phyloP scores from a whole-genome alignment of 1,284 basidiomycete genomes.

The Cutaneotrichosporon cutaneum region DNA sequence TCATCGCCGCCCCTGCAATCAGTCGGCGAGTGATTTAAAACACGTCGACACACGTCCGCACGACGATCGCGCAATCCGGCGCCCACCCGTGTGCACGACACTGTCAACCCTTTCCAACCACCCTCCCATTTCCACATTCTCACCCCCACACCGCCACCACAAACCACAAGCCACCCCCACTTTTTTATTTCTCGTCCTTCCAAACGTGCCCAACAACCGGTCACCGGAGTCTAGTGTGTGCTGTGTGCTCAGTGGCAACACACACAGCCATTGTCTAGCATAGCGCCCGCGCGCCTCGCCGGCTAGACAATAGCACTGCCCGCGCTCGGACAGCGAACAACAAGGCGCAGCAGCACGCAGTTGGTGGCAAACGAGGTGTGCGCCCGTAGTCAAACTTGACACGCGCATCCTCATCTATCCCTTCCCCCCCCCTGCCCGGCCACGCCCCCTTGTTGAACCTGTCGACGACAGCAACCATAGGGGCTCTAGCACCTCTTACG shows the following conservation, averaged over 20 bases:
- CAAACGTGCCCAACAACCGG: too few relatives aligned
- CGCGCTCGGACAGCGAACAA: background rate
- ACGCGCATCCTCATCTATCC: background rate
- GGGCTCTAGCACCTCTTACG: background rate
- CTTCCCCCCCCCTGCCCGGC: background rate
- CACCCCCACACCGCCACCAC: background rate
- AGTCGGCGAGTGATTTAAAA: background rate
- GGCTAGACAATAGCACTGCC: background rate
- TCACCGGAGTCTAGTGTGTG: background rate
- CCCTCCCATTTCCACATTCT: background rate
- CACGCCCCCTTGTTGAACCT: background rate
- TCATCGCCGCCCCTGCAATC: background rate
- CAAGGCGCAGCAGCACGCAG: background rate
- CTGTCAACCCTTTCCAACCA: background rate
- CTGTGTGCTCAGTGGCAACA: background rate
- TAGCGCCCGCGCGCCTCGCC: background rate
- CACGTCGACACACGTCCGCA: background rate
- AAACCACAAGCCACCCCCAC: background rate
- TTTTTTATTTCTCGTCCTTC: background rate
- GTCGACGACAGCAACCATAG: background rate
- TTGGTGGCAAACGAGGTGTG: background rate
- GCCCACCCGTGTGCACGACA: background rate
- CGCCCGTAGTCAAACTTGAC: background rate
- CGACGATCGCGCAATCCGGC: background rate
- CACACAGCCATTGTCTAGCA: constrained; percentile 1